phyloP scores from a whole-genome alignment of 2,329 filamentous ascomycete genomes.

The Calonectria honghensis region DNA sequence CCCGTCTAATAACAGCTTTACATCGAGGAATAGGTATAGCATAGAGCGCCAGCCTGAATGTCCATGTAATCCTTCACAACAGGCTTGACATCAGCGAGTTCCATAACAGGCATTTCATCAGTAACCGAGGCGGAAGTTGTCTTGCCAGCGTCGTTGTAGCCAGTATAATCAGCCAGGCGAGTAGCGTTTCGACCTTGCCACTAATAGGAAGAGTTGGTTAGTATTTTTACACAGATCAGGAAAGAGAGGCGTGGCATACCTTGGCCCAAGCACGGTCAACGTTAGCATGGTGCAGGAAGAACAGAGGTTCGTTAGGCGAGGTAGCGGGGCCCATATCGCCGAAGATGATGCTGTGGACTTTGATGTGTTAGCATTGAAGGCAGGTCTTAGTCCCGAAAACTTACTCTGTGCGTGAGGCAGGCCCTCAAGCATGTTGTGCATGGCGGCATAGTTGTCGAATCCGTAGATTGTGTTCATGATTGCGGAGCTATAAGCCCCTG shows the following conservation, averaged over 20 bases:
- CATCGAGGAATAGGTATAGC: slow-evolving; percentile 10
- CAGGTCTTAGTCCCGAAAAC: neutral
- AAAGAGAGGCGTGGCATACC: neutral
- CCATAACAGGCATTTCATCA: neutral
- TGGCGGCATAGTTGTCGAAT: neutral
- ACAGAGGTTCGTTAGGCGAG: slow-evolving; percentile 11
- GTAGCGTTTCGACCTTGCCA: slow-evolving; percentile 21
- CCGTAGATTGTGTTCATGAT: neutral
- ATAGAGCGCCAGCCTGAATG: neutral
- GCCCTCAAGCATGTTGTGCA: slow-evolving; percentile 3
- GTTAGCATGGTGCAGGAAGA: slow-evolving; percentile 13
- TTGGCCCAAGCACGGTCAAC: slow-evolving; percentile 13
- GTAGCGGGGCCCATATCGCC: slow-evolving; percentile 8
- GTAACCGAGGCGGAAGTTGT: neutral
- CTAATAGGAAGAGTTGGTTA: neutral
- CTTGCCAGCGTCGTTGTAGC: neutral
- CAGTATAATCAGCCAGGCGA: neutral
- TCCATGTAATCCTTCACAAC: slow-evolving; percentile 14
- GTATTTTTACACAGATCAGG: neutral
- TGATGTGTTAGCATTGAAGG: neutral
- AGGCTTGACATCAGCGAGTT: neutral
- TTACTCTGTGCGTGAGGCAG: slow-evolving; percentile 9
- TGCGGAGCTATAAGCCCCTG: neutral
- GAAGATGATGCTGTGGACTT: slow-evolving; percentile 9
- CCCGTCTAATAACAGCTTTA: neutral